Evolutionary conservation across 2,329 filamentous ascomycete species (phyloP), one percentile per base, ranked within the genome.

Genomic region (Dendrostoma leiphaemia): DNA sequence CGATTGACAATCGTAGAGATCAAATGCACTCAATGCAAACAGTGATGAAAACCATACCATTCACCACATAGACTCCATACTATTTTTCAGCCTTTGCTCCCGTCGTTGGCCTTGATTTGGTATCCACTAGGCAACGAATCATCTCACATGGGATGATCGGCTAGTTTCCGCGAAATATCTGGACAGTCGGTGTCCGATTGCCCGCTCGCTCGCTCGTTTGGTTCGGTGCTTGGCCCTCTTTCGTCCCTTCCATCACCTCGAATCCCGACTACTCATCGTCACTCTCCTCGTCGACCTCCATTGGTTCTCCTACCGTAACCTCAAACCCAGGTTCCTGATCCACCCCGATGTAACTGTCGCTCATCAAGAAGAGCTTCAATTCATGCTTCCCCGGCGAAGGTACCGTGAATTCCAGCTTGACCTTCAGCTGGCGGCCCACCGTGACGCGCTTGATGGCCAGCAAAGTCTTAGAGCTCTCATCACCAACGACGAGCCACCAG

Each of bases 401-500:
- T 49, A 97, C 88, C 24, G 91, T 90, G 69, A 92, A 96, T 73
- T 97, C 92, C 60, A 99, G 76, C 66, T 84, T 85, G 54, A 91
- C 82, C 65, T 90, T 88, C 64, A 96, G 74, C 67, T 88, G 86
- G 63, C 82, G 83, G 37, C 86, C 88, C 60, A 99, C 88, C 1
- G 92, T 96, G 57, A 99, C 87, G 62, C 93, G 84, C 80, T 97
- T 99, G 76, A 97, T 96, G 3, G 90, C 92, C 54, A 97, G 78
- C 59, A 99, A 77, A 60, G 81, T 92, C 76, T 91, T 93, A 37
- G 88, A 90, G 69, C 84, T 88, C 74, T 97, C 91, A 63, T 97
- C 92, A 28, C 92, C 93, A 31, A 99, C 90, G 19, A 99, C 90
- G 53, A 99, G 76, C 94, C 94, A 99, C 92, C 92, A 99, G 68